phyloP scores from a whole-genome alignment of 2,329 filamentous ascomycete genomes.

The Cladosporium phlei region DNA sequence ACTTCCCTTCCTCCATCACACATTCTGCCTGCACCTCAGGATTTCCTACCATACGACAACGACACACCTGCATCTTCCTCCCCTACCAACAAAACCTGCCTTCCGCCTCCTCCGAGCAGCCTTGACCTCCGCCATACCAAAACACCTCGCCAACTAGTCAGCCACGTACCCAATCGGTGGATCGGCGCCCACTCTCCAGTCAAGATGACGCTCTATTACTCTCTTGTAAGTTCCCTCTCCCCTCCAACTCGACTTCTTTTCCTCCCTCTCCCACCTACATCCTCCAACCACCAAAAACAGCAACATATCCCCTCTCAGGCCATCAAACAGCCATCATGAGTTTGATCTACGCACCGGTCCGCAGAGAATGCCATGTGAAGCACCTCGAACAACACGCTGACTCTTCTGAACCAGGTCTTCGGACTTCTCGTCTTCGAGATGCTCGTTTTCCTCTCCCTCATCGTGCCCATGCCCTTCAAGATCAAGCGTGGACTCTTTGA shows the following conservation, averaged over 20 bases:
- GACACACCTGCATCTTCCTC: too few relatives aligned
- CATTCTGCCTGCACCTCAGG: too few relatives aligned
- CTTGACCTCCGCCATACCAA: neutral
- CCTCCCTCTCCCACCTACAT: conserved; percentile 11
- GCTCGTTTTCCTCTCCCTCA: conserved; percentile 71
- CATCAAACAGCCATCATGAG: conserved; percentile 25
- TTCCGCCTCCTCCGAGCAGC: neutral
- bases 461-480: conserved; percentile 83
- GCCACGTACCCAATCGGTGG: conserved; percentile 12
- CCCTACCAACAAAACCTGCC: too few relatives aligned
- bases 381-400: conserved; percentile 15
- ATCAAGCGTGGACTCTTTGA: conserved; percentile 83
- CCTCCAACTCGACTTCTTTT: conserved; percentile 8
- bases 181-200: conserved; percentile 12
- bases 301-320: neutral
- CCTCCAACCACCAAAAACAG: conserved; percentile 1
- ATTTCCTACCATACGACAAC: too few relatives aligned
- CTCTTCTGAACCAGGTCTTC: conserved; percentile 60
- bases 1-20: too few relatives aligned
- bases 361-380: neutral
- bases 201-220: conserved; percentile 67
- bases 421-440: conserved; percentile 78
- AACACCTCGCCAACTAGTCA: neutral
- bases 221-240: conserved; percentile 48
- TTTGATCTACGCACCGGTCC: conserved; percentile 36